Conservation (phyloP, 495 filamentous ascomycete genomes). For the Aspergillus bertholletiae region DNA sequence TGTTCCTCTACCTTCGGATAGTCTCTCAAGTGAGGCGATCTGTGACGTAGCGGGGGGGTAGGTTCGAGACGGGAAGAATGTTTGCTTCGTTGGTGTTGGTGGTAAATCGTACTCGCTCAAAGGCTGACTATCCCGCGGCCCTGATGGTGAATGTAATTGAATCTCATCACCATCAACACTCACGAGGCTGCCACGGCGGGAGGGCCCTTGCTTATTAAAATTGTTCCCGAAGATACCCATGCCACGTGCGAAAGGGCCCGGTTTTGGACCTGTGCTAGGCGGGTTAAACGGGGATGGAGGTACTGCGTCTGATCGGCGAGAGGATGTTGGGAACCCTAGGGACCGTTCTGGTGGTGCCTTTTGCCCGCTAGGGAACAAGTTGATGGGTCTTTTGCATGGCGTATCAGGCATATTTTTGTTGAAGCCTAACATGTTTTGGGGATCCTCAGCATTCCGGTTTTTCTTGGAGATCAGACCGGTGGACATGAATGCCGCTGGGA, state of each 20-base stretch:
- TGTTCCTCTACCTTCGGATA: slow-evolving; percentile 30
- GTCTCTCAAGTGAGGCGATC: slow-evolving; percentile 34
- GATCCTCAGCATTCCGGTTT: slow-evolving; percentile 58
- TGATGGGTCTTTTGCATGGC: slow-evolving; percentile 80
- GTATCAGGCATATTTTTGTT: slow-evolving; percentile 80
- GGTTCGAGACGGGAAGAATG: slow-evolving; percentile 43
- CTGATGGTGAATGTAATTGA: slow-evolving; percentile 52
- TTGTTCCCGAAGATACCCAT: slow-evolving; percentile 65
- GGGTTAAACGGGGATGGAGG: slow-evolving; percentile 63
- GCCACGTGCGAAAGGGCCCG: slow-evolving; percentile 62
- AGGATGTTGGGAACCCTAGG: slow-evolving; percentile 49
- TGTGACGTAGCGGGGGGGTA: slow-evolving; percentile 41
- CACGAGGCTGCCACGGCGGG: slow-evolving; percentile 68
- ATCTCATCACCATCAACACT: slow-evolving; percentile 74
- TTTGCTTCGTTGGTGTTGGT: slow-evolving; percentile 87
- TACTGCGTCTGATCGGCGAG: slow-evolving; percentile 61
- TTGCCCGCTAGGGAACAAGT: slow-evolving; percentile 60
- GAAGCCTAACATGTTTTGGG: slow-evolving; percentile 34
- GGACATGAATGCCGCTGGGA: slow-evolving; percentile 85
- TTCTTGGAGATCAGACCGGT: slow-evolving; percentile 90
- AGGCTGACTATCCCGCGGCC: slow-evolving; percentile 54
- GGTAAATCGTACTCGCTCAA: slow-evolving; percentile 72
- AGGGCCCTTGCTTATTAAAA: slow-evolving; percentile 46
- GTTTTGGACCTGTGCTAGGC: slow-evolving; percentile 38
- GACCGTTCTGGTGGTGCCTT: slow-evolving; percentile 51